Base-by-base conservation (phyloP, 2,329 filamentous ascomycete genomes). In the Macroventuria anomochaeta region DNA sequence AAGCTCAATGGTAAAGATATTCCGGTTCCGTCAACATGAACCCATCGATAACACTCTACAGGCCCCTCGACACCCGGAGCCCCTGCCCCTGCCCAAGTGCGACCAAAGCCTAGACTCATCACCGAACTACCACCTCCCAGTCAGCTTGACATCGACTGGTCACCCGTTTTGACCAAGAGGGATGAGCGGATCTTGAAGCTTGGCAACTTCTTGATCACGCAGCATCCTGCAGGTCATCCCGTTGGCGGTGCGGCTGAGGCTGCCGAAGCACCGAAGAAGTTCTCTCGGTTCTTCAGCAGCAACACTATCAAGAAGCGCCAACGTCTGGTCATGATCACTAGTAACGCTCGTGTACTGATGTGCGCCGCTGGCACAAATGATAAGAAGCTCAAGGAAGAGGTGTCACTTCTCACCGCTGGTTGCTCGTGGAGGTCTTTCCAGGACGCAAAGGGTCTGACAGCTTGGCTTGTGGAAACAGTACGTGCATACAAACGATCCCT, bases 101-200 rank as follows among this genome's bases (percentile, higher is more conserved):
- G 91, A 49, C 83, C 85, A 8, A 89, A 92, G 26, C 71, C 72
- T 26, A 62, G 92, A 57, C 87, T 97, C 55, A 96, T 99, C 56
- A 97, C 95, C 1, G 95, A 99, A 74, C 82, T 99, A 8, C 92
- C 95, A 13, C 93, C 95, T n/a, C 95, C 95, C 0, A 96, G 90
- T 43, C 95, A 97, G 73, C 80, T 99, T 21, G 95, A 99, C 70
- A 96, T 99, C 52, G 95, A 99, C 76, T 99, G 95, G 95, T 97
- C 93, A 0, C 95, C 95, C 0, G 93, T 99, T 4, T 80, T 99
- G 49, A 97, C 90, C 8, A 87, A 88, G 67, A 88, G 86, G 55
- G 97, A 97, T 69, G 95, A 99, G 75, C 86, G 95, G 29, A 99
- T 99, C 63, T 76, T 99, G 58, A 97, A 96, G 74, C 81, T 99